Percentiles rank a stretch among this genome's conserved stretches.
These are phyloP conservation scores for Pyrus communis DNA, from an alignment of 306 rosid genomes.

Conservation along the genomic window DNA sequence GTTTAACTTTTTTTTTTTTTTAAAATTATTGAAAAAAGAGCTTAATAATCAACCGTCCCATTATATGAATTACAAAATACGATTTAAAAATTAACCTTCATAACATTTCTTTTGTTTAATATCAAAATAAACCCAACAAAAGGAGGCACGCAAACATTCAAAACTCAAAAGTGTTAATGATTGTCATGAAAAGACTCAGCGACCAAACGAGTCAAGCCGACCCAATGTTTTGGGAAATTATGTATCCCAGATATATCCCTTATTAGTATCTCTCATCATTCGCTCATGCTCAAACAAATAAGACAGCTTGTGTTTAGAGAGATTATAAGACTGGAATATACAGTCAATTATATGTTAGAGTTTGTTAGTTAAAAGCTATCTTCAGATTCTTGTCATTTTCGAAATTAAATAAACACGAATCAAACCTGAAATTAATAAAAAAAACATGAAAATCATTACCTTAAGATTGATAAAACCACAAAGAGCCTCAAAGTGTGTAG, in stretches of 20 bases:
- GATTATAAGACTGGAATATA: too few relatives aligned
- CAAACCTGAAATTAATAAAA: not conserved
- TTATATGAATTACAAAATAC: not conserved
- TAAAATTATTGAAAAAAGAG: too few relatives aligned
- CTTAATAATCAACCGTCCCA: too few relatives aligned
- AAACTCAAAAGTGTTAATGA: not conserved
- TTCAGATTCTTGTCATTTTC: not conserved
- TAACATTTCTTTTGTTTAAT: too few relatives aligned
- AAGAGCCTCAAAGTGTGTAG: constrained; percentile 77
- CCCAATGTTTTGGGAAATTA: not conserved
- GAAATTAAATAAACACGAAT: not conserved
- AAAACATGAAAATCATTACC: constrained; percentile 24
- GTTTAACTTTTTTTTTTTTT: too few relatives aligned
- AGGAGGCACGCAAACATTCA: not conserved
- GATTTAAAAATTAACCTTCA: rapidly evolving
- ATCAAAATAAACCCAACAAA: not conserved
- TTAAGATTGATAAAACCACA: constrained; percentile 74
- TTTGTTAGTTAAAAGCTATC: not conserved
- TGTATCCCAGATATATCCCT: too few relatives aligned
- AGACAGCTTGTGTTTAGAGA: too few relatives aligned
- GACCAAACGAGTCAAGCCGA: not conserved
- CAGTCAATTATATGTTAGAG: too few relatives aligned
- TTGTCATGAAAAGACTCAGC: not conserved
- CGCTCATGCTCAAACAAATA: too few relatives aligned
- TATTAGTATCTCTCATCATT: too few relatives aligned